Evolutionary conservation across 441 rosid species (phyloP).

Genomic region (Euphorbia schlechtendalii): DNA sequence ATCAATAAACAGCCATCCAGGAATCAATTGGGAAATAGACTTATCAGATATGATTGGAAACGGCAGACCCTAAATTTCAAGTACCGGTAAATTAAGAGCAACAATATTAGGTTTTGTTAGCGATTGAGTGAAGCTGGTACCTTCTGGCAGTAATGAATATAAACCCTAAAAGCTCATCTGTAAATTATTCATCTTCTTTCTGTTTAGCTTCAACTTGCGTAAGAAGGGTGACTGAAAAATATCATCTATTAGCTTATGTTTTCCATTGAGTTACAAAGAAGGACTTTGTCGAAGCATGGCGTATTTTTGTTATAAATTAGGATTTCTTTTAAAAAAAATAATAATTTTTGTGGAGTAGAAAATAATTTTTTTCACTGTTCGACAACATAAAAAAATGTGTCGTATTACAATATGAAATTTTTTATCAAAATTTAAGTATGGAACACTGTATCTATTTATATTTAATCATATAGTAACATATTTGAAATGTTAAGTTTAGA

Average conservation of each 20-base stretch:
- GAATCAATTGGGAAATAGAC: background rate
- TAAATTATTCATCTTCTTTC: background rate
- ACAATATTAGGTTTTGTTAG: background rate
- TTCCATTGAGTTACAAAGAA: too few relatives aligned
- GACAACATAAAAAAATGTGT: too few relatives aligned
- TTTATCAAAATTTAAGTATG: too few relatives aligned
- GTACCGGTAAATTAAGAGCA: background rate
- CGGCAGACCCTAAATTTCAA: background rate
- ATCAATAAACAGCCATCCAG: background rate
- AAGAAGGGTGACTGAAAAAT: constrained; percentile 4
- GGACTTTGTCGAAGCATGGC: too few relatives aligned
- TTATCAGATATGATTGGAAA: background rate
- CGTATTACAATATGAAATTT: too few relatives aligned
- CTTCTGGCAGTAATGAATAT: background rate
- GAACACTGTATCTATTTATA: too few relatives aligned
- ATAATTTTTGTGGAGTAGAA: too few relatives aligned
- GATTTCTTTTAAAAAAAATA: too few relatives aligned
- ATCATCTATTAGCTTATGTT: background rate
- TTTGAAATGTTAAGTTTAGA: too few relatives aligned
- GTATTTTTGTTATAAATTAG: too few relatives aligned
- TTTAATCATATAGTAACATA: too few relatives aligned
- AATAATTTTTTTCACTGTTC: too few relatives aligned
- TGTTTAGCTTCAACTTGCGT: constrained; percentile 7
- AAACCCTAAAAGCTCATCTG: constrained; percentile 1
- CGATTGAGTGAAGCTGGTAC: background rate